Conservation (phyloP, 495 filamentous ascomycete species). For the Massariosphaeria phaeospora region DNA sequence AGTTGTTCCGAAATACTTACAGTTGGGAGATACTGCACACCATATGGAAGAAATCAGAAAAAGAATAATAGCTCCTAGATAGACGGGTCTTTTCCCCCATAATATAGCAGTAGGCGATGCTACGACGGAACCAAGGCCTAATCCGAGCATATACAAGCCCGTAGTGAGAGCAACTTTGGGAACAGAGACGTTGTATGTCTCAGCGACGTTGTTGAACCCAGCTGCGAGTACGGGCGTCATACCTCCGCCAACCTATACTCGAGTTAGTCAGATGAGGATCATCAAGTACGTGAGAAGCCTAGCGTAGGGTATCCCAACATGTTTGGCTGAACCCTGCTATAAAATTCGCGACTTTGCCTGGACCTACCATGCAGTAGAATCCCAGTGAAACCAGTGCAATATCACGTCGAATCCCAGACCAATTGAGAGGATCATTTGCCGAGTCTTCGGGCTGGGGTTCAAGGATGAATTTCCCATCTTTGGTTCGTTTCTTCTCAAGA, state of each 20-base stretch:
- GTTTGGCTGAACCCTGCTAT: too few relatives aligned
- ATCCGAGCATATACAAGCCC: slow-evolving; percentile 90
- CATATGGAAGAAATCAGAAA: slow-evolving; percentile 77
- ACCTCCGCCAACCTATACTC: too few relatives aligned
- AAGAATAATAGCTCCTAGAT: slow-evolving; percentile 69
- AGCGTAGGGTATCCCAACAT: too few relatives aligned
- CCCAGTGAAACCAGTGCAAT: slow-evolving; percentile 76
- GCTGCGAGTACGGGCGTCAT: slow-evolving; percentile 90
- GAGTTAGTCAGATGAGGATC: too few relatives aligned
- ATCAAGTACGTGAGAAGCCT: too few relatives aligned
- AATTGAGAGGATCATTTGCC: slow-evolving; percentile 88
- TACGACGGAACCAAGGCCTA: slow-evolving; percentile 78
- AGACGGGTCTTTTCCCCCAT: slow-evolving; percentile 87
- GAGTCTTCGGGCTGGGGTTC: slow-evolving; percentile 92
- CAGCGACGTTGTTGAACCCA: slow-evolving; percentile 77
- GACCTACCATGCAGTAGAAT: slow-evolving; percentile 85
- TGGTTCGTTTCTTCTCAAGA: slow-evolving; percentile 64
- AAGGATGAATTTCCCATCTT: slow-evolving; percentile 79
- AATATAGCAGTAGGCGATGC: slow-evolving; percentile 88
- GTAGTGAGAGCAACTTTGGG: slow-evolving; percentile 82
- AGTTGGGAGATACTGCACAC: slow-evolving; percentile 80
- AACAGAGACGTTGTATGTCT: slow-evolving; percentile 63
- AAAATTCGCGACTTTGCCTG: too few relatives aligned
- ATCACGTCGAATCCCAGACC: slow-evolving; percentile 80
- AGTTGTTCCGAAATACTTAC: slow-evolving; percentile 38